Percentiles rank a stretch among this genome's conserved stretches.
phyloP scores from a whole-genome alignment of 106 monocot genomes.

The Platanthera zijinensis region DNA sequence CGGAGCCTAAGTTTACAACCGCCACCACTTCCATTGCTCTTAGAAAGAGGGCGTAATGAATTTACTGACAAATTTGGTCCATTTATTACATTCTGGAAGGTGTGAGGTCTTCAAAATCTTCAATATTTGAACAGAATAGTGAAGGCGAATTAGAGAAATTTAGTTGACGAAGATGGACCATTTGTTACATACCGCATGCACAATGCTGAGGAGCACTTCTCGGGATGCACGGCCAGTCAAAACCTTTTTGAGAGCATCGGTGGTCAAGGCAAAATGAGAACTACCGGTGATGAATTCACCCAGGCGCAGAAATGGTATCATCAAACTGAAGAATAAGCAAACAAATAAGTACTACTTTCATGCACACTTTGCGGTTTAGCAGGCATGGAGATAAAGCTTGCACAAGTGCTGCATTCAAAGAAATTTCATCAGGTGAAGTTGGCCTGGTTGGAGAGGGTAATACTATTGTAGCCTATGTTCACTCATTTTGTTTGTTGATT shows the following conservation, averaged over 20 bases:
- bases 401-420: neutral
- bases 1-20: too few species aligned
- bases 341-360: neutral
- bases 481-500: too few species aligned
- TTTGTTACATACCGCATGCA: conserved; percentile 62
- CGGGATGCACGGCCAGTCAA: conserved; percentile 73
- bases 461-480: too few species aligned
- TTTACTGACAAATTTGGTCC: neutral
- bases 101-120: neutral
- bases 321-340: conserved; percentile 32
- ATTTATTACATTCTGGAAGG: neutral
- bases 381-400: neutral
- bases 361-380: neutral
- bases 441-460: too few species aligned
- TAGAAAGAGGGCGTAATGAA: neutral
- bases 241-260: conserved; percentile 79
- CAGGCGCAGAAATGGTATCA: conserved; percentile 85
- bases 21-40: neutral
- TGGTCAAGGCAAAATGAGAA: conserved; percentile 60
- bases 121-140: neutral
- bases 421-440: neutral
- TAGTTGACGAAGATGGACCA: neutral
- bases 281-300: conserved; percentile 70
- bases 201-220: conserved; percentile 57
- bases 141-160: neutral